phyloP scores from a whole-genome alignment of 1,284 basidiomycete genomes.

The Melampsora occidentalis region DNA sequence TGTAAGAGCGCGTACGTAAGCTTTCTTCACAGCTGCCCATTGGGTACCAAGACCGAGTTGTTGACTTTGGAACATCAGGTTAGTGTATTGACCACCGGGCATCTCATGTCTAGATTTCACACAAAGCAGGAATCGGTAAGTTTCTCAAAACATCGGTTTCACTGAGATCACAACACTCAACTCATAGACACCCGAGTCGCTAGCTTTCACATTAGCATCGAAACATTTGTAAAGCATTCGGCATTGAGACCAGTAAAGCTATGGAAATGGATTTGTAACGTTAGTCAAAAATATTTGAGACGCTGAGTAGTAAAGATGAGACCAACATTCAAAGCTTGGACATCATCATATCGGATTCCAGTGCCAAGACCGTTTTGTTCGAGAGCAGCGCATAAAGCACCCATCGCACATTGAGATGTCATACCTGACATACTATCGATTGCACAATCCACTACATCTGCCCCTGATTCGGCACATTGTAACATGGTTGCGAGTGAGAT shows the following conservation, averaged over 20 bases:
- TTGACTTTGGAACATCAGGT: conserved; percentile 84
- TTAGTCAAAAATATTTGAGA: not conserved
- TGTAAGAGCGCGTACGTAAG: conserved; percentile 63
- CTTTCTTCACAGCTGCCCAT: conserved; percentile 95
- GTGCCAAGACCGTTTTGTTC: conserved; percentile 94
- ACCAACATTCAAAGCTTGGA: conserved; percentile 80
- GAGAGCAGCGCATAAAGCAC: conserved; percentile 85
- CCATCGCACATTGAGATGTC: conserved; percentile 98
- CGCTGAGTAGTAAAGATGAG: not conserved
- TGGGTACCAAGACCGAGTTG: conserved; percentile 96
- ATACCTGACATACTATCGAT: conserved; percentile 99
- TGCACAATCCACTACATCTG: conserved; percentile 96
- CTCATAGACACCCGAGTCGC: conserved; percentile 54
- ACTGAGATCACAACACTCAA: conserved; percentile 11
- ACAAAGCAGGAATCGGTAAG: conserved; percentile 61
- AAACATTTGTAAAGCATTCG: conserved; percentile 93
- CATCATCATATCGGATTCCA: conserved; percentile 94
- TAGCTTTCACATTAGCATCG: conserved; percentile 96
- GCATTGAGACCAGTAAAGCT: conserved; percentile 93
- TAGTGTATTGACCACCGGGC: conserved; percentile 76
- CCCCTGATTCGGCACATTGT: conserved; percentile 89
- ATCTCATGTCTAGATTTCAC: conserved; percentile 99
- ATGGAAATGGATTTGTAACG: not conserved
- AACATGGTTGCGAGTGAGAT: conserved; percentile 96
- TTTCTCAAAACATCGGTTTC: not conserved